Conservation (phyloP, 108 stramenopile species). For the Conticribra weissflogii region DNA sequence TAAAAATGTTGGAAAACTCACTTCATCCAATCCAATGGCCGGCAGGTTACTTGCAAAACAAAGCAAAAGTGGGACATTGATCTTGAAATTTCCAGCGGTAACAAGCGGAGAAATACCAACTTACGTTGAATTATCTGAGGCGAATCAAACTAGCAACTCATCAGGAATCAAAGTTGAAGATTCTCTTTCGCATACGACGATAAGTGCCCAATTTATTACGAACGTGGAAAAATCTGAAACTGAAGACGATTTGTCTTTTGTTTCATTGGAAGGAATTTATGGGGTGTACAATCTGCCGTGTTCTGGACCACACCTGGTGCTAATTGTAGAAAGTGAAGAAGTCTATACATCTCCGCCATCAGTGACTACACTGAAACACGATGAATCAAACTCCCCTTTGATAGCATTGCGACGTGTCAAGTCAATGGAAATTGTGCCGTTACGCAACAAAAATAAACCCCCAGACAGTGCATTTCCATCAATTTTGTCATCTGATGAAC, state of each 20-base stretch:
- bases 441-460: conserved; percentile 24
- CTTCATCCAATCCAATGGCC: conserved; percentile 20
- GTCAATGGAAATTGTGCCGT: conserved; percentile 64
- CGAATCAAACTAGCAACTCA: neutral
- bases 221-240: neutral
- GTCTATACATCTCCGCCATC: conserved; percentile 61
- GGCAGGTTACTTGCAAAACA: conserved; percentile 26
- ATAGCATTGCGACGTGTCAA: conserved; percentile 60
- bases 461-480: neutral
- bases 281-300: conserved; percentile 70
- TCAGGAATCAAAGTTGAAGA: conserved; percentile 6
- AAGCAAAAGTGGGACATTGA: conserved; percentile 17
- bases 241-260: conserved; percentile 5
- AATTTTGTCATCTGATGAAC: conserved; percentile 3
- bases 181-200: neutral
- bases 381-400: conserved; percentile 29
- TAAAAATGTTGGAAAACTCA: neutral
- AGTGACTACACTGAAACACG: neutral
- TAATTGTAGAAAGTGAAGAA: conserved; percentile 58
- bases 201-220: neutral
- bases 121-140: conserved; percentile 13
- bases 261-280: conserved; percentile 79
- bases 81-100: conserved; percentile 12
- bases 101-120: neutral
- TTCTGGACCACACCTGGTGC: conserved; percentile 68